Evolutionary conservation across 768 basidiomycete species (phyloP), one percentile per base, ranked within the genome.

Genomic region (Podaxis sp.): DNA sequence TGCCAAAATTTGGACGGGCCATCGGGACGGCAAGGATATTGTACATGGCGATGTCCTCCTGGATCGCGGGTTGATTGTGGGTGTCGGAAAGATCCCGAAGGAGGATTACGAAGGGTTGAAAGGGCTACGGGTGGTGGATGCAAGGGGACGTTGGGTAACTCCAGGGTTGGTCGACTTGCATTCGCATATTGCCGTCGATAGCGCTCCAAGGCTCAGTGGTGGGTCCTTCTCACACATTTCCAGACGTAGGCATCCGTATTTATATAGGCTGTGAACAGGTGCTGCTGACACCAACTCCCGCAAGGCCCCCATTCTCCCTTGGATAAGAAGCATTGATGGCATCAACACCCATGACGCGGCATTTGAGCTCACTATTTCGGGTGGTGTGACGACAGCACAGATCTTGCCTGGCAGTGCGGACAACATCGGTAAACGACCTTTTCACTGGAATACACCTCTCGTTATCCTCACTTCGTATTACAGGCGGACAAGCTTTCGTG

Each of bases 1-100:
- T 70, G 90, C 87, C 9, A 86, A 83, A 4, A 82, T 94, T 30
- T 95, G 93, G 93, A 92, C 92, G 2, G 93, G 91, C 0, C 73
- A 76, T 7, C 66, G 79, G 9, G 76, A 82, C 36, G 91, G 90
- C 0, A 75, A 74, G 4, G 83, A 89, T 65, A 69, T 87, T 7
- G 65, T 88, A 9, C 74, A 75, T n/a, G 87, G 86, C 0, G 85
- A 87, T 57, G 70, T 94, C 2, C 74, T 88, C 0, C 70, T 94
- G 13, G 82, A 88, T 63, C 77, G 82, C 55, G 92, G 92, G 0
- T 57, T 93, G 15, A 81, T 93, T 64, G 75, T 81, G 54, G 76
- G 77, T 30, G 76, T 92, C 19, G 87, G 87, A 1, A 68, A 73
- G 39, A 68, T 75, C 12, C 66, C 75, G 2, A 63, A 67, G 60